Base-by-base conservation (phyloP, 345 rosid genomes). In the Eucalyptus pumila region DNA sequence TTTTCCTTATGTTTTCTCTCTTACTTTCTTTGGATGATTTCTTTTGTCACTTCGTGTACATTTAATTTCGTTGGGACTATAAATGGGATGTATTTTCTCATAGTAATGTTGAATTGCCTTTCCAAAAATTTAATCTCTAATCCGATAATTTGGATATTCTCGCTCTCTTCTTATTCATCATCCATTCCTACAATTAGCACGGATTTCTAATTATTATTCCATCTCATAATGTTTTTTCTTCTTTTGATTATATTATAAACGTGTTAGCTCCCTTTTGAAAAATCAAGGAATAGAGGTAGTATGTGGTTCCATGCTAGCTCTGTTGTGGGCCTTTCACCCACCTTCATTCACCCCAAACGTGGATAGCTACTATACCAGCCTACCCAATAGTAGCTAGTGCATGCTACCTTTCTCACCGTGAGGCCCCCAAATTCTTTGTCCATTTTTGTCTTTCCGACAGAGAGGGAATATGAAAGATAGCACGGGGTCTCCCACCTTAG, bases 371-470 rank as follows among this genome's bases (percentile, higher is more conserved):
- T 52, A 52, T 52, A 52, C 2, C 26, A 52, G 2, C 5, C 5
- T 52, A 8, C 26, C 1, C 2, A 0, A 52, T 1, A 2, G 5
- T 52, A 52, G 26, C 58, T 5, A 1, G 0, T 0, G 26, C 58
- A 52, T 52, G 23, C 11, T 19, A 0, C 58, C 2, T 52, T 52
- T 5, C 4, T 1, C 2, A 19, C 5, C 11, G 0, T 19, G 58
- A 52, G 24, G 5, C 10, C 24, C 9, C 23, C 9, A 21, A 52
- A 52, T 52, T 52, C 2, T 52, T 11, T 19, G 2, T 19, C 58
- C 26, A 52, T 52, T 8, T 52, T 52, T 52, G 24, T 19, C 9
- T 19, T 52, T 10, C 2, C 1, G 4, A 52, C 58, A 19, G 0
- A 52, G 2, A 52, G 58, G 26, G 10, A 52, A 21, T 52, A 19